Evolutionary conservation across 2,329 filamentous ascomycete species (phyloP).

Genomic region (Alternaria conjuncta): DNA sequence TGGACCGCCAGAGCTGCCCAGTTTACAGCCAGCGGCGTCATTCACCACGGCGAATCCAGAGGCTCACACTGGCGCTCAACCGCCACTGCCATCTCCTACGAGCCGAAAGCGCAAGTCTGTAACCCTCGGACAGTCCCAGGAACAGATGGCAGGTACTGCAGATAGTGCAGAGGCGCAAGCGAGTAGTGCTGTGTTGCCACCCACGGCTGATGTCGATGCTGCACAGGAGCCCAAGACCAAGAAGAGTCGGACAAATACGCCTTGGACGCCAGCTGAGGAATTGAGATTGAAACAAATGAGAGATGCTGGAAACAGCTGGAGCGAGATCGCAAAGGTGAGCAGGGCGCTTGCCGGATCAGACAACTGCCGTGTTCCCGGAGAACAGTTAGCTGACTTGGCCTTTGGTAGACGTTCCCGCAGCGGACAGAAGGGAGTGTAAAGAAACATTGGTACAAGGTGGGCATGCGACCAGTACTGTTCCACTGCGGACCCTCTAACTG

Average conservation of each 20-base stretch:
- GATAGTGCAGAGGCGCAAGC: slow-evolving; percentile 21
- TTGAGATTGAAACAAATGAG: slow-evolving; percentile 91
- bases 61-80: slow-evolving; percentile 26
- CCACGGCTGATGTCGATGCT: slow-evolving; percentile 29
- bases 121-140: slow-evolving; percentile 29
- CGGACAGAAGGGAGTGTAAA: slow-evolving; percentile 97
- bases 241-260: slow-evolving; percentile 97
- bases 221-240: slow-evolving; percentile 63
- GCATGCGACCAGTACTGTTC: slow-evolving; percentile 24
- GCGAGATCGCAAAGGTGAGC: slow-evolving; percentile 91
- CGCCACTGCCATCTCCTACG: slow-evolving; percentile 29
- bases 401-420: slow-evolving; percentile 78
- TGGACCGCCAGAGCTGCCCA: slow-evolving; percentile 34
- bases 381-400: slow-evolving; percentile 25
- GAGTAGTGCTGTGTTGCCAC: slow-evolving; percentile 32
- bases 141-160: slow-evolving; percentile 32
- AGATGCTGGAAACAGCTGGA: slow-evolving; percentile 93
- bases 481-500: slow-evolving; percentile 25
- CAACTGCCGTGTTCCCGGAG: neutral
- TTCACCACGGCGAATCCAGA: slow-evolving; percentile 33
- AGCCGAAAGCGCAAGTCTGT: slow-evolving; percentile 46
- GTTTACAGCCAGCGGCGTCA: slow-evolving; percentile 35
- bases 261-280: slow-evolving; percentile 96
- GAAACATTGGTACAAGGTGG: slow-evolving; percentile 99
- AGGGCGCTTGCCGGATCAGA: neutral